Conservation (phyloP, 768 basidiomycete species). For the Glaciozyma martinii region DNA sequence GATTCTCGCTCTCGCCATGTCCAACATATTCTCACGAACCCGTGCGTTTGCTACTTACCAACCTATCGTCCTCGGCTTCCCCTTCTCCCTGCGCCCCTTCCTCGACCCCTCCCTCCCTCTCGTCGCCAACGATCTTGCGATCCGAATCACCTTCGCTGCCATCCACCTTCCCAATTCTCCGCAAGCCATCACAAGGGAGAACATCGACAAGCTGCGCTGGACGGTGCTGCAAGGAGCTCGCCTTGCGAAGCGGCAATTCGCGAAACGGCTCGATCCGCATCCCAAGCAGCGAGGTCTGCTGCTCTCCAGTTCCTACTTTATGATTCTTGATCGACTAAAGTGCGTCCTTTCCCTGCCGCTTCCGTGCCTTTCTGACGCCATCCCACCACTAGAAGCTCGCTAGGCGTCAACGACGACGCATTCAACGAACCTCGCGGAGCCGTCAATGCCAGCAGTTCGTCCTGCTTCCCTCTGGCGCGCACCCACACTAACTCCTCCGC, state of each 20-base stretch:
- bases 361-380: too few relatives aligned
- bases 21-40: conserved; percentile 4
- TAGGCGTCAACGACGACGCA: neutral
- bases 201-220: accelerated
- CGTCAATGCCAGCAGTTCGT: conserved; percentile 22
- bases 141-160: conserved; percentile 21
- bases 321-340: conserved; percentile 15
- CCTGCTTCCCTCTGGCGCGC: neutral
- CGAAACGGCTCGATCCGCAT: neutral
- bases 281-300: neutral
- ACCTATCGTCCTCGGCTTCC: conserved; percentile 25
- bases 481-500: neutral
- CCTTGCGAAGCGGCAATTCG: conserved; percentile 20
- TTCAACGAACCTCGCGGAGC: conserved; percentile 7
- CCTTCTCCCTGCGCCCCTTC: conserved; percentile 20
- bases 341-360: neutral
- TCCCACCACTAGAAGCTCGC: too few relatives aligned
- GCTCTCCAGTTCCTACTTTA: neutral
- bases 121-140: conserved; percentile 10
- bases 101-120: neutral
- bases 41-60: conserved; percentile 7
- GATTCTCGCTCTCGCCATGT: conserved; percentile 10
- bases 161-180: conserved; percentile 13
- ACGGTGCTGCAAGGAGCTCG: conserved; percentile 7
- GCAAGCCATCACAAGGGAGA: neutral